Evolutionary conservation across 2,329 filamentous ascomycete species (phyloP).

Genomic region (Beauveria sp.): DNA sequence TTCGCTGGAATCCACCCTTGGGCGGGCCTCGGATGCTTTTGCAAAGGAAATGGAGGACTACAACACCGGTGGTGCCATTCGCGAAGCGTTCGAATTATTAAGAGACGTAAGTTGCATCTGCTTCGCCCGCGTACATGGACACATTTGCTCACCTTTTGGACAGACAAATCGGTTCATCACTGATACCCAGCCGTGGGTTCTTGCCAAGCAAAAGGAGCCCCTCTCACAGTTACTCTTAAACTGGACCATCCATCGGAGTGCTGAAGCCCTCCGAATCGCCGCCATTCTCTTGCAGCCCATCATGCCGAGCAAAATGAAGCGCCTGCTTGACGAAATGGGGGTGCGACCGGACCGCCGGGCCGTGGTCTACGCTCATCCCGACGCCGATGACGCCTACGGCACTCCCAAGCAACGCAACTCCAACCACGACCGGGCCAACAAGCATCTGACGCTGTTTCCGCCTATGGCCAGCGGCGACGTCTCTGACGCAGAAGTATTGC

Average conservation of each 20-base stretch:
- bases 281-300: slow-evolving; percentile 86
- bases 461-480: slow-evolving; percentile 25
- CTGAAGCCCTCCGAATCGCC: slow-evolving; percentile 70
- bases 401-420: slow-evolving; percentile 18
- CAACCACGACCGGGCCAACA: slow-evolving; percentile 25
- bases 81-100: slow-evolving; percentile 54
- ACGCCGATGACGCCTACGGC: slow-evolving; percentile 66
- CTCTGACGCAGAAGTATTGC: slow-evolving; percentile 18
- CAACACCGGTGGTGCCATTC: slow-evolving; percentile 58
- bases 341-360: slow-evolving; percentile 57
- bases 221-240: slow-evolving; percentile 38
- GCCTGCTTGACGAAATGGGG: slow-evolving; percentile 70
- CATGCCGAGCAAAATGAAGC: slow-evolving; percentile 70
- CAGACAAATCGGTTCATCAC: slow-evolving; percentile 45
- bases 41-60: slow-evolving; percentile 53
- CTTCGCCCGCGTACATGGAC: neutral
- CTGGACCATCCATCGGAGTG: slow-evolving; percentile 58
- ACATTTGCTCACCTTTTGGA: slow-evolving; percentile 12
- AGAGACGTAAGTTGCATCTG: slow-evolving; percentile 39
- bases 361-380: slow-evolving; percentile 53
- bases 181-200: slow-evolving; percentile 60
- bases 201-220: slow-evolving; percentile 31
- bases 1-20: slow-evolving; percentile 22
- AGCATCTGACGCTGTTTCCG: slow-evolving; percentile 44
- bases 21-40: slow-evolving; percentile 22